Conservation (phyloP, 345 rosid genomes). For the Corchorus capsularis region DNA sequence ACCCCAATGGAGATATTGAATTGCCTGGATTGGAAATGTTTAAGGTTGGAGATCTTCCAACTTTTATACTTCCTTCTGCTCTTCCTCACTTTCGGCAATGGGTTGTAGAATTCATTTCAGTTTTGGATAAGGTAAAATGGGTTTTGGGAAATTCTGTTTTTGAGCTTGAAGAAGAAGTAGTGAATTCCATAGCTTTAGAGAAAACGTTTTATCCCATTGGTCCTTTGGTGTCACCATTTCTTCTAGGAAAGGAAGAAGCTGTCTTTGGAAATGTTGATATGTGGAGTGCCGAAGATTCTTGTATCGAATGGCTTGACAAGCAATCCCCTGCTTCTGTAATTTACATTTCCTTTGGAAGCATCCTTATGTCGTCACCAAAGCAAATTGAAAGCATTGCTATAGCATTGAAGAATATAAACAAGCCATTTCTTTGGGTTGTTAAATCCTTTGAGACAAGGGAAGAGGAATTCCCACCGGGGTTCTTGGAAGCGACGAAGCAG, state of each 20-base stretch:
- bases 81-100: background rate
- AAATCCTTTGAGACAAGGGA: conserved; percentile 24
- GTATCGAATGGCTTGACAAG: conserved; percentile 62
- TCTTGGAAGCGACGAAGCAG: conserved; percentile 34
- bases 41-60: conserved; percentile 48
- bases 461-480: conserved; percentile 21
- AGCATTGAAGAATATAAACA: conserved; percentile 38
- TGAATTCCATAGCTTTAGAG: conserved; percentile 31
- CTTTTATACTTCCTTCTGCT: conserved; percentile 41
- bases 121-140: conserved; percentile 48
- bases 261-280: conserved; percentile 28
- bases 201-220: conserved; percentile 47
- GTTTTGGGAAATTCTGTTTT: conserved; percentile 49
- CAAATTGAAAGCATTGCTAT: conserved; percentile 43
- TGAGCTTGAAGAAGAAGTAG: conserved; percentile 49
- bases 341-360: conserved; percentile 67
- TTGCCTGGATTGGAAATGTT: conserved; percentile 48
- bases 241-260: conserved; percentile 32
- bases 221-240: conserved; percentile 52
- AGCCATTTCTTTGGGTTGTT: conserved; percentile 61
- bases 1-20: conserved; percentile 26
- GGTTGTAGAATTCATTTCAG: conserved; percentile 29
- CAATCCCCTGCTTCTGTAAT: conserved; percentile 47
- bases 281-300: conserved; percentile 40
- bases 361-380: conserved; percentile 30